phyloP scores from a whole-genome alignment of 768 basidiomycete genomes.

The Lactarius sanguifluus region DNA sequence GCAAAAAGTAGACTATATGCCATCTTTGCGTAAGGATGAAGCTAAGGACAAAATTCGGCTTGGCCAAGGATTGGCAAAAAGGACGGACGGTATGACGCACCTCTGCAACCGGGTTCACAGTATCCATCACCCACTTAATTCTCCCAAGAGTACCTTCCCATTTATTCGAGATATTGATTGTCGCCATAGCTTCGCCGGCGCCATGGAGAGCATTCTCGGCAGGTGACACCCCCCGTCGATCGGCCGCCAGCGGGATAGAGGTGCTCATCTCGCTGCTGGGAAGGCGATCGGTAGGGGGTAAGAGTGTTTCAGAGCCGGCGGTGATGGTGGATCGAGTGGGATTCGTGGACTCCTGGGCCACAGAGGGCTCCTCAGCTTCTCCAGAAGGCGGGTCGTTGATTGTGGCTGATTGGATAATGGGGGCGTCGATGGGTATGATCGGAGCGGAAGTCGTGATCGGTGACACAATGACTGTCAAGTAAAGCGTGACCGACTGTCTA shows the following conservation, averaged over 20 bases:
- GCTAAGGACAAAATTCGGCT: not conserved
- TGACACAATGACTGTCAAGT: not conserved
- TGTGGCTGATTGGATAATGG: not conserved
- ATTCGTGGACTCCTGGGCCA: too few relatives aligned
- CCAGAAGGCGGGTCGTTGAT: too few relatives aligned
- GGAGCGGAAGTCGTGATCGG: too few relatives aligned
- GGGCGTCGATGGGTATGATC: not conserved
- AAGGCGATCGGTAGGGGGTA: not conserved
- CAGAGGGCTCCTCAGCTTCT: too few relatives aligned
- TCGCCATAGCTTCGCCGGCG: not conserved
- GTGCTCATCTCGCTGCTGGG: too few relatives aligned
- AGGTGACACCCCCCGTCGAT: too few relatives aligned
- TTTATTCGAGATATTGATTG: not conserved
- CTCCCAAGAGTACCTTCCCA: not conserved
- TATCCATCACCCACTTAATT: not conserved
- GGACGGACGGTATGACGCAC: not conserved
- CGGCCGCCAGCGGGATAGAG: too few relatives aligned
- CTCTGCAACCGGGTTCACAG: not conserved
- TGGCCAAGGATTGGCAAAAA: not conserved
- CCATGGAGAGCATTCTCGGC: not conserved
- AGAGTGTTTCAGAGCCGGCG: not conserved
- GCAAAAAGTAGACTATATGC: not conserved
- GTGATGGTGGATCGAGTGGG: not conserved
- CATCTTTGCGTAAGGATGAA: not conserved
- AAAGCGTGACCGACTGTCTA: not conserved